Percentiles rank a stretch among this genome's conserved stretches.
Conservation (phyloP, 441 rosid genomes). For the Omphalea diandra region DNA sequence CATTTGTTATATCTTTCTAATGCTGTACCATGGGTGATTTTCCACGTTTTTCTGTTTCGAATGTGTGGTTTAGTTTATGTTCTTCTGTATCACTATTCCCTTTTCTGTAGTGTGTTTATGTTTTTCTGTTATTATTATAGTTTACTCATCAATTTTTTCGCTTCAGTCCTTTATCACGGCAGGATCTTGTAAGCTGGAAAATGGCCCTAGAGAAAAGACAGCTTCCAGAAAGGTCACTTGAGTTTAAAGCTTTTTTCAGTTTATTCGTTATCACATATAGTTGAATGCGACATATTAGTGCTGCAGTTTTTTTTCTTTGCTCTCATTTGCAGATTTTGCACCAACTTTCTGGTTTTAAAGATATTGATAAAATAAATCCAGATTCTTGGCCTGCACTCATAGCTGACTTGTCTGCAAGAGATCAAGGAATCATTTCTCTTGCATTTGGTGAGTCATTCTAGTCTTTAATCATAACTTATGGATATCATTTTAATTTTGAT, state of each 20-base stretch:
- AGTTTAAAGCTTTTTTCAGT: neutral
- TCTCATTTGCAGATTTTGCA: conserved; percentile 46
- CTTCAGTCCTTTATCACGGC: conserved; percentile 79
- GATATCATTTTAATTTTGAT: conserved; percentile 24
- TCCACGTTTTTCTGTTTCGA: conserved; percentile 11
- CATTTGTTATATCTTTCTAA: too few species aligned
- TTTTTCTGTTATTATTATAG: conserved; percentile 19
- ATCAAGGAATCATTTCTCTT: conserved; percentile 78
- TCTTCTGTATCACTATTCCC: too few species aligned
- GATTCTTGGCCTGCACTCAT: conserved; percentile 94
- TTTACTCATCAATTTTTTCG: conserved; percentile 23
- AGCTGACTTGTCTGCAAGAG: conserved; percentile 84
- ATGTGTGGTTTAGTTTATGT: neutral
- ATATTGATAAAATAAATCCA: conserved; percentile 72
- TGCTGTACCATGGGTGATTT: neutral
- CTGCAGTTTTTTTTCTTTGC: conserved; percentile 18
- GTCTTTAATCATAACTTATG: conserved; percentile 6
- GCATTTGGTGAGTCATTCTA: conserved; percentile 75
- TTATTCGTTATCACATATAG: conserved; percentile 5
- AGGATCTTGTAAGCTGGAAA: conserved; percentile 96
- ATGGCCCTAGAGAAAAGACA: conserved; percentile 84
- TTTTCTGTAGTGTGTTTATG: too few species aligned
- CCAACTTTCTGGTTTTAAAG: conserved; percentile 81
- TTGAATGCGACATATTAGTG: conserved; percentile 6
- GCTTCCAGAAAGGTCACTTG: conserved; percentile 75